These are phyloP conservation scores for Botrytis tulipae DNA, from an alignment of 2,329 filamentous ascomycete species.

Conservation along the genomic window DNA sequence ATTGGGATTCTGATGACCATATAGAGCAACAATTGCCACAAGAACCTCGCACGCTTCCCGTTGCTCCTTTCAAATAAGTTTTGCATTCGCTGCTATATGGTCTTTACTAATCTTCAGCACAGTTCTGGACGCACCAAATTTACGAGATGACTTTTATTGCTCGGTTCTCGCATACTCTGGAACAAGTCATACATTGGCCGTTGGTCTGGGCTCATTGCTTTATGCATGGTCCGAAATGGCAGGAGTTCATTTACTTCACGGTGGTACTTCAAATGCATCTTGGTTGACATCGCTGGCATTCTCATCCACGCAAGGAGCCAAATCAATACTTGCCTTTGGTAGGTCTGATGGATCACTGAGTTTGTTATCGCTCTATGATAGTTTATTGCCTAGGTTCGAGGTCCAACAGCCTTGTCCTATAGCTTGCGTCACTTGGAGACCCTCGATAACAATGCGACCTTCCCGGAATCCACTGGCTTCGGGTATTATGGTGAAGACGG, in stretches of 20 bases:
- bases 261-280: constrained; percentile 48
- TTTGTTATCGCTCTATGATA: constrained; percentile 74
- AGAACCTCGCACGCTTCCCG: constrained; percentile 54
- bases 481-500: constrained; percentile 58
- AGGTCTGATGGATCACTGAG: constrained; percentile 73
- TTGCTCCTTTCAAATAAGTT: constrained; percentile 73
- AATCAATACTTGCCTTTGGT: constrained; percentile 81
- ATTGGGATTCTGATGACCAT: constrained; percentile 23
- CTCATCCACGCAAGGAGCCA: constrained; percentile 73
- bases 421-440: constrained; percentile 79
- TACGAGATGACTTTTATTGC: constrained; percentile 97
- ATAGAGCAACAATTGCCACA: constrained; percentile 33
- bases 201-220: constrained; percentile 75
- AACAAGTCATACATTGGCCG: constrained; percentile 72
- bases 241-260: constrained; percentile 59
- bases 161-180: constrained; percentile 83
- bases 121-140: constrained; percentile 80
- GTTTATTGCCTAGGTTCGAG: constrained; percentile 68
- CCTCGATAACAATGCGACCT: constrained; percentile 53
- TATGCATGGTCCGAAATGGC: constrained; percentile 84
- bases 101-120: constrained; percentile 45
- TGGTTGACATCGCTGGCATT: constrained; percentile 86
- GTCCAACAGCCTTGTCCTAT: constrained; percentile 69
- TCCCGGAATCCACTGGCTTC: constrained; percentile 48
- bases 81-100: background rate